Base-by-base conservation (phyloP, 2,329 filamentous ascomycete genomes). In the Talaromyces pinophilus region DNA sequence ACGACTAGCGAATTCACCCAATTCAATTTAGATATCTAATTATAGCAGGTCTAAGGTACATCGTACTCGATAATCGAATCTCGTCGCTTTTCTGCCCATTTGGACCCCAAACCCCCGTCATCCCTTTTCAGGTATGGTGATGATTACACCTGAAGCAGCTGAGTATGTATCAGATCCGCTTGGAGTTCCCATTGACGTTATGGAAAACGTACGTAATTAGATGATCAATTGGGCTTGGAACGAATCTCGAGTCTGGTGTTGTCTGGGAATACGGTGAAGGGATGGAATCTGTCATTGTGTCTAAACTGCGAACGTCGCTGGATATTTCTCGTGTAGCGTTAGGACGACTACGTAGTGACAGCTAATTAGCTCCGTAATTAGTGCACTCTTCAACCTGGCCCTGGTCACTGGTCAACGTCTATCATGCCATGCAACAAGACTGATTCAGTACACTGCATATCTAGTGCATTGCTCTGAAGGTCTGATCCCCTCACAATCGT, bases 371-470 rank as follows among this genome's bases (percentile, higher is more conserved):
- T 22, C 13, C 1, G 35, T 17, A 38, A 38, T 10, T 57, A 57
- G 54, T 15, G 54, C 54, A 57, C 40, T 35, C n/a, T 57, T 40
- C 54, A 57, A 57, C 28, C 30, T 55, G 52, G 52, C 25, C 25
- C 25, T 25, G 25, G 25, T 25, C 48, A 50, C 11, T 50, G 48
- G 22, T 17, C 19, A 28, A 15, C 48, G 28, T 33, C 50, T 10
- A 7, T 55, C 33, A 38, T 38, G 19, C 19, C 33, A 57, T 57
- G 54, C 54, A 57, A 38, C 33, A 22, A 57, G 33, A 57, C 33
- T 57, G 33, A 57, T 57, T 57, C 19, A 57, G 54, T 38, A 25
- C n/a, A 57, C 54, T 57, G 54, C 54, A 57, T 57, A 22, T 38
- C 54, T 57, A 57, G 54, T 57, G 54, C 33, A 13, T 57, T 15